Conservation (phyloP, 139 green algal species). For the Marvania coccoides region DNA sequence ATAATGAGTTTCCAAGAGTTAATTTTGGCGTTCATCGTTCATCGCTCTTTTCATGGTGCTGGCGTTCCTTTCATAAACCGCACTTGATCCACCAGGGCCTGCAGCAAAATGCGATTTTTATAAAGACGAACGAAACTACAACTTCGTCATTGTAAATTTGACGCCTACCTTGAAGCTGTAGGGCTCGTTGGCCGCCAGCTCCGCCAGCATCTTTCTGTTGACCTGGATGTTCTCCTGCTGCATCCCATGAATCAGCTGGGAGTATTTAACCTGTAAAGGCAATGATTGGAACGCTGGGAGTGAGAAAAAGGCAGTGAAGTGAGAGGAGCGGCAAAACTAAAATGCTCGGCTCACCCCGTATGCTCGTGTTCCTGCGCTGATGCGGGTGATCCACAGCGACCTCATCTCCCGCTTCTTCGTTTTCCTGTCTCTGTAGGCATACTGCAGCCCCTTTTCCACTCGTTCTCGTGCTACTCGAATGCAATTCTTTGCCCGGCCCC, state of each 20-base stretch:
- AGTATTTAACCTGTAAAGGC: conserved; percentile 76
- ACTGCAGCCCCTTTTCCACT: conserved; percentile 90
- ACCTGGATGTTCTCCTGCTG: conserved; percentile 79
- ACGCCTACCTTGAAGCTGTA: conserved; percentile 93
- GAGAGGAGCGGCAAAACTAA: not conserved
- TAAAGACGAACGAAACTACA: too few species aligned
- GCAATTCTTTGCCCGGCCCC: conserved; percentile 87
- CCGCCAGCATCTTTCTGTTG: conserved; percentile 90
- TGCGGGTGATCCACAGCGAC: conserved; percentile 83
- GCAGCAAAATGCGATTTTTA: too few species aligned
- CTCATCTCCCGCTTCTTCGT: conserved; percentile 87
- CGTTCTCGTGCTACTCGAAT: conserved; percentile 68
- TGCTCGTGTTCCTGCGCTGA: conserved; percentile 79
- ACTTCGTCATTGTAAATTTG: too few species aligned
- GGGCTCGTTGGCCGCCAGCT: conserved; percentile 88
- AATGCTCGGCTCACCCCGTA: conserved; percentile 64
- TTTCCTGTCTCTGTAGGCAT: conserved; percentile 76
- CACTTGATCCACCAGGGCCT: conserved; percentile 83
- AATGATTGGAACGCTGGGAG: not conserved
- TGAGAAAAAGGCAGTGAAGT: not conserved
- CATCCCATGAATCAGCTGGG: conserved; percentile 76
- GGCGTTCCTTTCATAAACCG: conserved; percentile 66
- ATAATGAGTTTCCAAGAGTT: too few species aligned
- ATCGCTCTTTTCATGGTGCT: too few species aligned
- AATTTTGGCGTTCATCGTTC: too few species aligned